These are phyloP conservation scores for Pseudocercospora fuligena DNA, from an alignment of 2,329 filamentous ascomycete species.

Conservation along the genomic window DNA sequence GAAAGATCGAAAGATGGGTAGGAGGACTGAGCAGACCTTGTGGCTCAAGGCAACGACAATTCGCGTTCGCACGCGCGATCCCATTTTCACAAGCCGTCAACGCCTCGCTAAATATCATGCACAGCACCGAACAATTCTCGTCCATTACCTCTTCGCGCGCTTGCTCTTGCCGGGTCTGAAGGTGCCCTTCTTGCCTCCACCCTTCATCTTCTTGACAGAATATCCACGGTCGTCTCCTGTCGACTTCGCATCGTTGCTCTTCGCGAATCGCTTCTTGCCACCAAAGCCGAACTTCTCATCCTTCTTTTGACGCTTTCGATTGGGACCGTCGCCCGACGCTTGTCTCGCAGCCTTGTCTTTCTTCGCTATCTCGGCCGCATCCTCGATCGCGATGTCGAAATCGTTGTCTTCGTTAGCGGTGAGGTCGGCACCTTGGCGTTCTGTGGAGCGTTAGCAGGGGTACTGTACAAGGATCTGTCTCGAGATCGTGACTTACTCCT, in stretches of 20 bases:
- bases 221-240: constrained; percentile 81
- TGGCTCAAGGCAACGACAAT: neutral
- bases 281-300: constrained; percentile 94
- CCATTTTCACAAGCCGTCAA: constrained; percentile 2
- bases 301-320: constrained; percentile 86
- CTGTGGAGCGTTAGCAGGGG: constrained; percentile 54
- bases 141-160: constrained; percentile 36
- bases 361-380: constrained; percentile 60
- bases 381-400: constrained; percentile 88
- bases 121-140: neutral
- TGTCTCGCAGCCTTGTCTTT: constrained; percentile 48
- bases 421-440: constrained; percentile 76
- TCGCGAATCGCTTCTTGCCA: constrained; percentile 88
- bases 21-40: too few relatives aligned
- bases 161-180: constrained; percentile 49
- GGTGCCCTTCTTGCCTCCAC: constrained; percentile 54
- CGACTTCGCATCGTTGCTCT: constrained; percentile 87
- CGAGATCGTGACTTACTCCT: constrained; percentile 70
- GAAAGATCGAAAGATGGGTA: too few relatives aligned
- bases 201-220: constrained; percentile 90
- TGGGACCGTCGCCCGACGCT: constrained; percentile 48
- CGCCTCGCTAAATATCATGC: neutral
- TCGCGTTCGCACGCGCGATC: neutral
- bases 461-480: neutral
- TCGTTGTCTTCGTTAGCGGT: constrained; percentile 78